phyloP scores from a whole-genome alignment of 768 basidiomycete species.

The Hypsizygus marmoreus region DNA sequence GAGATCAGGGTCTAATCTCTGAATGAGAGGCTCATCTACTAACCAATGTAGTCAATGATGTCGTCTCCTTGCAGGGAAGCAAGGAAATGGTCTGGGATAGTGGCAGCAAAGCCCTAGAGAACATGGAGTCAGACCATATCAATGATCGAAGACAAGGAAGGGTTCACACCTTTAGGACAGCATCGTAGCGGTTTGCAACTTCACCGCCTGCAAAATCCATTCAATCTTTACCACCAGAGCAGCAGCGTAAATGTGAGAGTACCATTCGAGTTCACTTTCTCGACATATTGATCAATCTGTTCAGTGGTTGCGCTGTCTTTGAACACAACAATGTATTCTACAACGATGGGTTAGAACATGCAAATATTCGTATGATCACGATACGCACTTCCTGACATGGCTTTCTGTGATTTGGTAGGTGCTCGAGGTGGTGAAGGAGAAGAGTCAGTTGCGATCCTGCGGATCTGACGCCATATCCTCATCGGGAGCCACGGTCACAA shows the following conservation, averaged over 20 bases:
- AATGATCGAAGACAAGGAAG: not conserved
- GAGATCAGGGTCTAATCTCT: not conserved
- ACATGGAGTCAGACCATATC: not conserved
- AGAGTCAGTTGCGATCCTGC: slow-evolving; percentile 10
- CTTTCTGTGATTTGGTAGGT: not conserved
- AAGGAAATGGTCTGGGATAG: slow-evolving; percentile 29
- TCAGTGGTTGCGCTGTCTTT: slow-evolving; percentile 43
- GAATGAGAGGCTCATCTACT: slow-evolving; percentile 8
- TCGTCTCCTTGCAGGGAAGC: slow-evolving; percentile 30
- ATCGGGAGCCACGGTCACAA: not conserved
- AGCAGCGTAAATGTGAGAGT: not conserved
- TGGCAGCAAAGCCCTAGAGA: slow-evolving; percentile 30
- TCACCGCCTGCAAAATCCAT: slow-evolving; percentile 37
- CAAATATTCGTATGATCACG: not conserved
- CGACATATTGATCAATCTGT: slow-evolving; percentile 42
- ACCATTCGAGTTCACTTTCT: slow-evolving; percentile 42
- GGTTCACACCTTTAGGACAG: slow-evolving; percentile 37
- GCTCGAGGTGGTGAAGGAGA: slow-evolving; percentile 8
- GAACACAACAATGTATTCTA: slow-evolving; percentile 61
- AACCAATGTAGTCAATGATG: slow-evolving; percentile 51
- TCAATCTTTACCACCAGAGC: not conserved
- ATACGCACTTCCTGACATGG: slow-evolving; percentile 20
- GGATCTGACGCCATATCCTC: slow-evolving; percentile 9
- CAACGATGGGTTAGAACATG: too few relatives aligned
- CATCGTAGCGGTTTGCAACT: slow-evolving; percentile 41